phyloP scores from a whole-genome alignment of 306 rosid species.

The Spatholobus suberectus region DNA sequence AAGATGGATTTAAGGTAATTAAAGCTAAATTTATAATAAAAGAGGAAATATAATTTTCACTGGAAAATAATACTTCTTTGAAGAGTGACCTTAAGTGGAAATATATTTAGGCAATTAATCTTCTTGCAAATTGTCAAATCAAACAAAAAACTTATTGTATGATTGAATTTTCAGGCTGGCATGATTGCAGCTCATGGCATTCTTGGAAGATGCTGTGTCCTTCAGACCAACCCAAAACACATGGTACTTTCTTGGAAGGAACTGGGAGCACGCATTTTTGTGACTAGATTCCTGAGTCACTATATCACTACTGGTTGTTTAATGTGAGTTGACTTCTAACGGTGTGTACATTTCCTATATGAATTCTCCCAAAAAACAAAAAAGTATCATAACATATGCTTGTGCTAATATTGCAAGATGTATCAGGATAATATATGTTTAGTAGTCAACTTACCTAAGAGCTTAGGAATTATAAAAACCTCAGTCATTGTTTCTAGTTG shows the following conservation, averaged over 20 bases:
- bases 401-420: not conserved
- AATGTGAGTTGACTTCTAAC: conserved; percentile 62
- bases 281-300: conserved; percentile 66
- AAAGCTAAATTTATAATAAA: conserved; percentile 10
- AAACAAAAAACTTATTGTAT: conserved; percentile 26
- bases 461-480: not conserved
- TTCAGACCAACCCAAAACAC: conserved; percentile 76
- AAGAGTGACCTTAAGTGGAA: not conserved
- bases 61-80: not conserved
- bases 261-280: conserved; percentile 75
- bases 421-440: not conserved
- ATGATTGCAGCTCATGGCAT: conserved; percentile 73
- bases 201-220: conserved; percentile 63
- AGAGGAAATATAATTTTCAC: conserved; percentile 1
- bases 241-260: conserved; percentile 87
- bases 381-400: not conserved
- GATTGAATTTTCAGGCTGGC: conserved; percentile 73
- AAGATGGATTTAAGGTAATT: conserved; percentile 89
- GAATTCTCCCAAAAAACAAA: not conserved
- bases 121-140: conserved; percentile 21
- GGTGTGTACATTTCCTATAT: no score
- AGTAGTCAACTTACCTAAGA: not conserved
- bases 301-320: conserved; percentile 72
- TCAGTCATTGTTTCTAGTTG: not conserved
- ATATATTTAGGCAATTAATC: not conserved